Conservation (phyloP, 1,284 basidiomycete species). For the Earliella scabrosa region DNA sequence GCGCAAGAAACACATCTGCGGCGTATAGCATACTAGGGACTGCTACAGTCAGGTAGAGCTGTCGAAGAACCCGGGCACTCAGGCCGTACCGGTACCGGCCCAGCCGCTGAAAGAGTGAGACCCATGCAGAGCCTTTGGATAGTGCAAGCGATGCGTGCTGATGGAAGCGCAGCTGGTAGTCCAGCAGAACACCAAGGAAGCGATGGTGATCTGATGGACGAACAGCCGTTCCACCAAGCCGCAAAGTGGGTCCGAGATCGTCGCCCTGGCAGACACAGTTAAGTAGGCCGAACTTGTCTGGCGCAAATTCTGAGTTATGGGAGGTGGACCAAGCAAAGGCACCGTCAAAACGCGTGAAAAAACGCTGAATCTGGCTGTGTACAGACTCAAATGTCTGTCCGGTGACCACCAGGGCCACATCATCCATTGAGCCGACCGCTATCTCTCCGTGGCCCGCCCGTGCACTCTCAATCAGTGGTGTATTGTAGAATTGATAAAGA, state of each 20-base stretch:
- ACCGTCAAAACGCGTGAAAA: slow-evolving; percentile 13
- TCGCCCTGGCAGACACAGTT: slow-evolving; percentile 5
- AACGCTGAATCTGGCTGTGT: slow-evolving; percentile 11
- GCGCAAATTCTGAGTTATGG: slow-evolving; percentile 30
- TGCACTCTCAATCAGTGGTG: slow-evolving; percentile 28
- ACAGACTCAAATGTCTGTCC: slow-evolving; percentile 20
- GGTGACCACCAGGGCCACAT: slow-evolving; percentile 22
- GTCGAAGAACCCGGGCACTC: neutral
- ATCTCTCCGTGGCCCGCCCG: slow-evolving; percentile 14
- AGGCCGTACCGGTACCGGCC: slow-evolving; percentile 12
- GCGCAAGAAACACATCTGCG: slow-evolving; percentile 39
- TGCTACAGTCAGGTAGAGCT: slow-evolving; percentile 33
- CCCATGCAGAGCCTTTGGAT: slow-evolving; percentile 33
- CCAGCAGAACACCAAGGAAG: slow-evolving; percentile 41
- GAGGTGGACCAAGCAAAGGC: slow-evolving; percentile 27
- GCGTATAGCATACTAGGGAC: slow-evolving; percentile 42
- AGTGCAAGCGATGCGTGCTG: slow-evolving; percentile 35
- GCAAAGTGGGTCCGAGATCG: slow-evolving; percentile 14
- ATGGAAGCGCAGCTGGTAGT: slow-evolving; percentile 38
- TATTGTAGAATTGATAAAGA: slow-evolving; percentile 40
- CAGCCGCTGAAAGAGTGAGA: slow-evolving; percentile 28
- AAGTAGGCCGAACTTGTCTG: slow-evolving; percentile 30
- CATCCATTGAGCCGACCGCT: slow-evolving; percentile 36
- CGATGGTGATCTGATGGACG: slow-evolving; percentile 26
- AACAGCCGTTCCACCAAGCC: slow-evolving; percentile 12